These are phyloP conservation scores for Funneliformis geosporum DNA, from an alignment of 192 early-diverging fungal genomes.

Conservation along the genomic window DNA sequence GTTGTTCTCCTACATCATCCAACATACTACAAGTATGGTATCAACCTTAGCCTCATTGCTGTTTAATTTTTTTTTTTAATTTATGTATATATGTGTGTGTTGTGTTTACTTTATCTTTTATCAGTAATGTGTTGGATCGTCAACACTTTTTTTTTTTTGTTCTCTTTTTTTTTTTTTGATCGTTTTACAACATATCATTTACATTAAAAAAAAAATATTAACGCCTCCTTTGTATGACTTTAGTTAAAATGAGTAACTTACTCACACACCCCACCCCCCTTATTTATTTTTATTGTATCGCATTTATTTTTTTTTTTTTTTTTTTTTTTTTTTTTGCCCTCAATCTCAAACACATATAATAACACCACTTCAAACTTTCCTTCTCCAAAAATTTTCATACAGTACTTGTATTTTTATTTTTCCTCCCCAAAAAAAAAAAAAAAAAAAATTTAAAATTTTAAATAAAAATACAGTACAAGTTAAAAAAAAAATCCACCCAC, in stretches of 20 bases:
- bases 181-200: not conserved
- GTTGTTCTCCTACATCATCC: slow-evolving; percentile 17
- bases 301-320: not conserved
- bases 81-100: too few species aligned
- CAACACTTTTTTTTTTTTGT: not conserved
- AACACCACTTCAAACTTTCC: not conserved
- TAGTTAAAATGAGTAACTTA: not conserved
- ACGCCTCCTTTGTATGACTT: slow-evolving; percentile 18
- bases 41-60: not conserved
- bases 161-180: not conserved
- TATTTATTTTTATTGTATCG: slow-evolving; percentile 11
- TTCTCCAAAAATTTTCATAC: not conserved
- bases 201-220: not conserved
- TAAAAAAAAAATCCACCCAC: not conserved
- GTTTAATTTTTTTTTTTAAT: not conserved
- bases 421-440: not conserved
- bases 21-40: not conserved
- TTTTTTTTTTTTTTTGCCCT: too few species aligned
- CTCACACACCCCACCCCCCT: not conserved
- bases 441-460: too few species aligned
- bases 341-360: slow-evolving; percentile 18
- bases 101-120: not conserved
- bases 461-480: not conserved
- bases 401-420: slow-evolving; percentile 8
- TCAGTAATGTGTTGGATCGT: not conserved